phyloP scores from a whole-genome alignment of 2,329 filamentous ascomycete species.

The Alternaria sp. region DNA sequence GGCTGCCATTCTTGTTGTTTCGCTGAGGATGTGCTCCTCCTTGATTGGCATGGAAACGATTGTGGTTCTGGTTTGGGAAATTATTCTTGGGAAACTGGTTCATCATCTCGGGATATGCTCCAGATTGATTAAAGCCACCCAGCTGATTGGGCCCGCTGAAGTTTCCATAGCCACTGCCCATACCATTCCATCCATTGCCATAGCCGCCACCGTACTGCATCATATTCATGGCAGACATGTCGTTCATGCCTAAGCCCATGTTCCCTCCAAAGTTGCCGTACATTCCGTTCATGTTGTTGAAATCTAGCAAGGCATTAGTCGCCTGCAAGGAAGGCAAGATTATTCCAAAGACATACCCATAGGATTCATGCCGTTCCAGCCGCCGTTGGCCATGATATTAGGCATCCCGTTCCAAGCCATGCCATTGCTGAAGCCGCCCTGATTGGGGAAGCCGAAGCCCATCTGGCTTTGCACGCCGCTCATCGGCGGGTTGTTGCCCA shows the following conservation, averaged over 20 bases:
- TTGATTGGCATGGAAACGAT: constrained; percentile 76
- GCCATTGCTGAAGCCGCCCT: constrained; percentile 59
- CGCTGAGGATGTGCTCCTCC: constrained; percentile 60
- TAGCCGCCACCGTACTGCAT: constrained; percentile 72
- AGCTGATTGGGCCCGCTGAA: constrained; percentile 57
- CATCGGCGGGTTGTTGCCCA: constrained; percentile 32
- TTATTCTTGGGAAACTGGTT: constrained; percentile 67
- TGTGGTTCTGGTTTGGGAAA: constrained; percentile 69
- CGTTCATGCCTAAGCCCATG: constrained; percentile 76
- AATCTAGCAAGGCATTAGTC: constrained; percentile 32
- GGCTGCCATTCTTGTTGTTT: constrained; percentile 51
- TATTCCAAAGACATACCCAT: constrained; percentile 73
- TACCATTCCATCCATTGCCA: constrained; percentile 71
- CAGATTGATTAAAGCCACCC: constrained; percentile 62
- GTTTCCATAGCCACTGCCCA: constrained; percentile 72
- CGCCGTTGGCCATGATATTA: constrained; percentile 59
- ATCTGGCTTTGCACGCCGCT: constrained; percentile 40
- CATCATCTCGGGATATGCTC: constrained; percentile 55
- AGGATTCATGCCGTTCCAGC: constrained; percentile 73
- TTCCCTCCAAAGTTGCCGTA: constrained; percentile 75
- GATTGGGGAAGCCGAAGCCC: constrained; percentile 53
- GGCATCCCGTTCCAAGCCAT: constrained; percentile 62
- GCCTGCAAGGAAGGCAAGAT: constrained; percentile 12
- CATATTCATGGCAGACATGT: constrained; percentile 70
- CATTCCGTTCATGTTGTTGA: constrained; percentile 73